Evolutionary conservation across 768 basidiomycete species (phyloP).

Genomic region (Phylloporus arenicola): DNA sequence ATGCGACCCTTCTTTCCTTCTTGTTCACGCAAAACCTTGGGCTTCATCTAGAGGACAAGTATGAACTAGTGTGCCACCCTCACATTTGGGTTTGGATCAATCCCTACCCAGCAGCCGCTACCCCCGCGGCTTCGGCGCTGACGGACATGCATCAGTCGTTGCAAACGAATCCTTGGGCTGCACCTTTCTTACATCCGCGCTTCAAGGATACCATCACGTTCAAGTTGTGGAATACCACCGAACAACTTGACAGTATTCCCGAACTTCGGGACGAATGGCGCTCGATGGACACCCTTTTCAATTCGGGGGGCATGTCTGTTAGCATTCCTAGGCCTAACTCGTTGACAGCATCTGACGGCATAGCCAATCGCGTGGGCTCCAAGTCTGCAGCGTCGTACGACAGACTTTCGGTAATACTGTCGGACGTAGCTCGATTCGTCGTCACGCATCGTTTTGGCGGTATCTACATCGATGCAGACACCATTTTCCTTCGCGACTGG

Average conservation of each 20-base stretch:
- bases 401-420: conserved; percentile 84
- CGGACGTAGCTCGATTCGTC: conserved; percentile 96
- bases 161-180: conserved; percentile 80
- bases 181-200: conserved; percentile 44
- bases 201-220: conserved; percentile 28
- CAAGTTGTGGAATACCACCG: conserved; percentile 91
- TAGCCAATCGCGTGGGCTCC: conserved; percentile 48
- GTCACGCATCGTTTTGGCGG: conserved; percentile 92
- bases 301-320: conserved; percentile 75
- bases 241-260: conserved; percentile 70
- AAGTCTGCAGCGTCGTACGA: conserved; percentile 58
- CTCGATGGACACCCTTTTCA: conserved; percentile 71
- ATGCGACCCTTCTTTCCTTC: conserved; percentile 87
- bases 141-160: conserved; percentile 72
- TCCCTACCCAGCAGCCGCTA: conserved; percentile 61
- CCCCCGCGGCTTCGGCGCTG: conserved; percentile 73
- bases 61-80: neutral
- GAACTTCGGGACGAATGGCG: conserved; percentile 91
- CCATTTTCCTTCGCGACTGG: conserved; percentile 90
- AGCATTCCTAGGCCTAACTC: conserved; percentile 34
- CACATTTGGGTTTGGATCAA: conserved; percentile 42
- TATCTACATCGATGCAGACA: conserved; percentile 92
- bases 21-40: conserved; percentile 90
- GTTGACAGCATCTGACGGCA: neutral
- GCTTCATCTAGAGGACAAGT: conserved; percentile 52